Conservation (phyloP, 2,329 filamentous ascomycete genomes). For the Colletotrichum tamarilloi region DNA sequence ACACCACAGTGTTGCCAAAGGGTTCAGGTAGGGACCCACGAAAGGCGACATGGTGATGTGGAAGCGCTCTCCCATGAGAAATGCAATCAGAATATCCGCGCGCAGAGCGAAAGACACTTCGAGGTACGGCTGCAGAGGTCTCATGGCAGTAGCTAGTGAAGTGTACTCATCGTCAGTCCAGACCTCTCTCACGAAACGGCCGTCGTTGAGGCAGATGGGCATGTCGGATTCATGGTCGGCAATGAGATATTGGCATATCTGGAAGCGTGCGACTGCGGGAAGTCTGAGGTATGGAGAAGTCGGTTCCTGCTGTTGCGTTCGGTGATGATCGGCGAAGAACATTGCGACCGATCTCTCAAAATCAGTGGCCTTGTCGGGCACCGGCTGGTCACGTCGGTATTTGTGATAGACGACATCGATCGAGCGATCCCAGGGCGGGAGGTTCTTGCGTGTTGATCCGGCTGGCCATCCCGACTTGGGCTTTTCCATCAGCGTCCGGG, state of each 20-base stretch:
- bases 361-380: background rate
- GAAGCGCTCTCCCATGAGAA: slow-evolving; percentile 49
- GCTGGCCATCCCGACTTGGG: slow-evolving; percentile 42
- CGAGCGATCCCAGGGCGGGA: slow-evolving; percentile 49
- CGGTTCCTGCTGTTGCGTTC: background rate
- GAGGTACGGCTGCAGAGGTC: slow-evolving; percentile 40
- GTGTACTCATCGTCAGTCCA: slow-evolving; percentile 50
- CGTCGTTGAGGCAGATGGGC: slow-evolving; percentile 44
- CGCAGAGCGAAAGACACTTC: slow-evolving; percentile 49
- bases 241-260: slow-evolving; percentile 43
- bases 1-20: slow-evolving; percentile 49
- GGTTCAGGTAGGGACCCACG: slow-evolving; percentile 44
- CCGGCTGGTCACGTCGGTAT: slow-evolving; percentile 21
- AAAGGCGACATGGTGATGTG: slow-evolving; percentile 54
- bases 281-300: slow-evolving; percentile 39
- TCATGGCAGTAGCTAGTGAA: slow-evolving; percentile 41
- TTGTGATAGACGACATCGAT: slow-evolving; percentile 50
- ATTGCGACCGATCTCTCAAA: slow-evolving; percentile 39
- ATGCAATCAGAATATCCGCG: slow-evolving; percentile 48
- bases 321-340: slow-evolving; percentile 39
- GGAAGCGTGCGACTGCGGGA: slow-evolving; percentile 41
- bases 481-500: slow-evolving; percentile 17
- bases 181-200: slow-evolving; percentile 41
- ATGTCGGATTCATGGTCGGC: slow-evolving; percentile 30
- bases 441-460: slow-evolving; percentile 34